Evolutionary conservation across 441 rosid species (phyloP).

Genomic region (Brassica balearica): DNA sequence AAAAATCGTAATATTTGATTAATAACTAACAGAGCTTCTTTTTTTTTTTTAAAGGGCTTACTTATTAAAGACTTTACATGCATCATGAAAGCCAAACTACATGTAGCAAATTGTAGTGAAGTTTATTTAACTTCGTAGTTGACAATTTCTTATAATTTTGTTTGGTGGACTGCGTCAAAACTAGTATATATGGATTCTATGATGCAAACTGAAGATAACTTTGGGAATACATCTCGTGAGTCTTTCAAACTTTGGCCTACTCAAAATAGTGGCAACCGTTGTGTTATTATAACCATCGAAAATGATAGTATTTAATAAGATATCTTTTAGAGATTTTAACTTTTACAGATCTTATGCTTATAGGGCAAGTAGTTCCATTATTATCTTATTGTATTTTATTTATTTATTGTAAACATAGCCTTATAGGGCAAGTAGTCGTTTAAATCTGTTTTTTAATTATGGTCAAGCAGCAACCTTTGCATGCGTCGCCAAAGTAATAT

Average conservation of each 20-base stretch:
- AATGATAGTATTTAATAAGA: neutral
- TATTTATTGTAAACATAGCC: conserved; percentile 12
- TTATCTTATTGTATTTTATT: neutral
- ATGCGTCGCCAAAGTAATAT: conserved; percentile 32
- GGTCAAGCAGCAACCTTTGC: conserved; percentile 37
- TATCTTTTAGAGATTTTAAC: neutral
- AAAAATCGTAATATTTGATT: conserved; percentile 9
- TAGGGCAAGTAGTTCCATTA: conserved; percentile 25
- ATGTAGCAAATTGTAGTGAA: neutral
- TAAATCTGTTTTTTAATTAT: neutral
- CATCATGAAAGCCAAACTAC: conserved; percentile 1
- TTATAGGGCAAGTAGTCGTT: conserved; percentile 34
- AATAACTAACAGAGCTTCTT: neutral
- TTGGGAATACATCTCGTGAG: conserved; percentile 13
- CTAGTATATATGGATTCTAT: neutral
- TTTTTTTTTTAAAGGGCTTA: too few relatives aligned
- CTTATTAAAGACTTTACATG: neutral
- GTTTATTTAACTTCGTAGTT: neutral
- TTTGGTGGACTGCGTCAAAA: conserved; percentile 17
- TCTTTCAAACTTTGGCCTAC: conserved; percentile 19
- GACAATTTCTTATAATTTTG: conserved; percentile 1
- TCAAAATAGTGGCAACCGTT: conserved; percentile 11
- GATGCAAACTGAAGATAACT: conserved; percentile 6
- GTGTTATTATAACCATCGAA: neutral
- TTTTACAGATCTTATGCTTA: neutral